Evolutionary conservation across 257 asterid genomes (phyloP).

Genomic region (Solanum rostratum): DNA sequence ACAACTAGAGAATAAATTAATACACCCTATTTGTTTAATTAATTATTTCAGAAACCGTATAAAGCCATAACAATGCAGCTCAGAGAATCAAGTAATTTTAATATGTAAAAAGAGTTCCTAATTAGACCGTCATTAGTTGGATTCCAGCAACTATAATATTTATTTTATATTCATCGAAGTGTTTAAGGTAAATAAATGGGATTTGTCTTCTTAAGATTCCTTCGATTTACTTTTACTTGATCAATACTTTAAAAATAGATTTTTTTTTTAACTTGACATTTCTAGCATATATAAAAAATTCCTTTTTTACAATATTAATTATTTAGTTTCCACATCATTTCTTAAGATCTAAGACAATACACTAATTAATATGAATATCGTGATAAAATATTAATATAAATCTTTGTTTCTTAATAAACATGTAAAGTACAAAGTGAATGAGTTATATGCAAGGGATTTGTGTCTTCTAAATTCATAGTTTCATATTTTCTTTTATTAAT

Average conservation of each 20-base stretch:
- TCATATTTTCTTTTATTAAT: not conserved
- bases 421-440: not conserved
- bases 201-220: not conserved
- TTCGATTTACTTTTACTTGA: not conserved
- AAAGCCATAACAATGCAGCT: not conserved
- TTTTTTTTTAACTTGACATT: too few species aligned
- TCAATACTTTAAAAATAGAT: too few species aligned
- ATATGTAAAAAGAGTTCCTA: not conserved
- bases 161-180: not conserved
- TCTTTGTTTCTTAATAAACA: too few species aligned
- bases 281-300: too few species aligned
- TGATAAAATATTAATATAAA: too few species aligned
- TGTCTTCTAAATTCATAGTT: too few species aligned
- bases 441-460: too few species aligned
- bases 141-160: not conserved
- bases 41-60: not conserved
- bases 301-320: too few species aligned
- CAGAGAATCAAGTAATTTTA: not conserved
- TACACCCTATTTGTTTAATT: not conserved
- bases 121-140: not conserved
- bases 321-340: too few species aligned
- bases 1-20: not conserved
- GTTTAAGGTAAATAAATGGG: not conserved
- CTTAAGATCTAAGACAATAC: too few species aligned
- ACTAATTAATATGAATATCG: too few species aligned